phyloP scores from a whole-genome alignment of 345 rosid species.

The Bruguiera gymnorhiza region DNA sequence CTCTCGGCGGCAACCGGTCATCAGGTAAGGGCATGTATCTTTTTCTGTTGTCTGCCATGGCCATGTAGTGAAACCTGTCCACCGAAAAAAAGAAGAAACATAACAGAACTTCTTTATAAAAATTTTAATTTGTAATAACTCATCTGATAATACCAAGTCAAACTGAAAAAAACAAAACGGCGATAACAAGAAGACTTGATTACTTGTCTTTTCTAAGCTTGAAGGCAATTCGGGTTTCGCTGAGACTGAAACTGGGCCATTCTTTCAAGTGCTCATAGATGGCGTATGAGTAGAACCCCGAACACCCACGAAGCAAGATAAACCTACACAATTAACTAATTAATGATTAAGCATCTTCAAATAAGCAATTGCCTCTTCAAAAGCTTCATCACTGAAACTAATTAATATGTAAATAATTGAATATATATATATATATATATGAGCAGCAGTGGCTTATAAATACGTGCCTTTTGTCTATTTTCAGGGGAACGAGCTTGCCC shows the following conservation, averaged over 20 bases:
- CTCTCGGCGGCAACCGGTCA: conserved; percentile 22
- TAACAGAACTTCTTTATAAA: too few species aligned
- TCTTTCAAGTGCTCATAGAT: conserved; percentile 65
- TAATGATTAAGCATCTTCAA: neutral
- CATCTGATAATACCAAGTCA: too few species aligned
- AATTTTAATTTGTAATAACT: too few species aligned
- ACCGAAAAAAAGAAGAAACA: conserved; percentile 1
- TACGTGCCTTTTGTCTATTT: conserved; percentile 8
- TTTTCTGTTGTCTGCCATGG: conserved; percentile 20
- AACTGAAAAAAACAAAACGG: too few species aligned
- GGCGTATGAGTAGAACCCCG: conserved; percentile 83
- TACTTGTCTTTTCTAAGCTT: conserved; percentile 85
- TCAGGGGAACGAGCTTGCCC: neutral
- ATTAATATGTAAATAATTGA: too few species aligned
- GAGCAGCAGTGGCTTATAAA: neutral
- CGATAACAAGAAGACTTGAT: neutral
- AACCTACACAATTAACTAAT: conserved; percentile 36
- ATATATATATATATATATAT: too few species aligned
- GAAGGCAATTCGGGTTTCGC: conserved; percentile 72
- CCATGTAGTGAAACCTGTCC: conserved; percentile 34
- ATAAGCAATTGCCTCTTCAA: neutral
- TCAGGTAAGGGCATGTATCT: conserved; percentile 33
- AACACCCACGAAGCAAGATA: conserved; percentile 58
- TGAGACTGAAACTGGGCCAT: conserved; percentile 81
- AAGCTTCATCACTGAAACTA: neutral